Base-by-base conservation (phyloP, 1,139 yeast genomes). In the Magnusiomyces clavatus region DNA sequence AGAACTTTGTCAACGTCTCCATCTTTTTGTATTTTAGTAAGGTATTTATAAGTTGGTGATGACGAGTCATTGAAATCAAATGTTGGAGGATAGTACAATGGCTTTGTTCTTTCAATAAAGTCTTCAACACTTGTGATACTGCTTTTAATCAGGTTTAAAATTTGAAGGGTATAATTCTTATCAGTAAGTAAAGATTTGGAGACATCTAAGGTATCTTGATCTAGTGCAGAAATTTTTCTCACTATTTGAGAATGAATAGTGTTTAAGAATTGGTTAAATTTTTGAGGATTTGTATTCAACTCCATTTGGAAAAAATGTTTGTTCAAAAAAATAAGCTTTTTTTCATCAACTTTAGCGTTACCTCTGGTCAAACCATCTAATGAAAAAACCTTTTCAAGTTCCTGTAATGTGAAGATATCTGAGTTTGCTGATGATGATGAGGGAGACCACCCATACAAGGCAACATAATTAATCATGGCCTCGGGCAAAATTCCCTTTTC, bases 361-460 rank as follows among this genome's bases (percentile, higher is more conserved):
- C 98, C 97, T 61, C 82, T 87, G 12, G 97, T 90, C 59, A 94
- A 74, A 34, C 86, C 82, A 54, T 81, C 81, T 52, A 86, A 68
- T 0, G 78, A 70, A 56, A 86, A 77, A 50, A 55, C 48, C 24
- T 72, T 59, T 12, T 75, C 77, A 51, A 89, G 69, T 42, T 84
- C 80, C 1, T 71, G 60, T 59, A 87, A 63, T 0, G 73, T 63
- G 72, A 82, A 77, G 4, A 83, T 73, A 60, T 92, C 97, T 52
- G 78, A 78, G 8, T 24, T 24, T 24, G 31, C 6, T 0, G 69
- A 62, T 38, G 71, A 73, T 58, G 88, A 72, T 13, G 81, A 80
- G 2, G 95, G 94, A 1, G 96, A 77, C 98, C 98, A 92, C 0
- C 99, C 99, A 68, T 88, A 86, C 52, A 92, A 74, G 0, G 94